These are phyloP conservation scores for Jaltomata sinuosa DNA, from an alignment of 257 asterid genomes.

Conservation along the genomic window DNA sequence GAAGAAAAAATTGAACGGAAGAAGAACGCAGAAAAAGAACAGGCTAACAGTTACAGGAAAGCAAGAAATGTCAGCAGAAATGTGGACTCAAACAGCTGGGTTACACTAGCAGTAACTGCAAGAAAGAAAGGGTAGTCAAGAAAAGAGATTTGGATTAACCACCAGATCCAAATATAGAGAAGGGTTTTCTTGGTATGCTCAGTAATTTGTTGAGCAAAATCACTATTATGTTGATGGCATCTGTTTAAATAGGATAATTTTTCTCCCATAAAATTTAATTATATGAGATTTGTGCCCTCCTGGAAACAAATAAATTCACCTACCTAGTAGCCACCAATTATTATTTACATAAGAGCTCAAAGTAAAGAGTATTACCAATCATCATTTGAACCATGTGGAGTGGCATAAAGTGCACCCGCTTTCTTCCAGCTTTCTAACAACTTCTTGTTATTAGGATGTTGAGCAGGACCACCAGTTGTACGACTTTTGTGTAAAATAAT, in stretches of 20 bases:
- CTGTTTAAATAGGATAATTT: not conserved
- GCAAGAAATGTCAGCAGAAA: not conserved
- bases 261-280: not conserved
- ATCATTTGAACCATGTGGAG: conserved; percentile 90
- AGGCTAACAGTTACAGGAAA: not conserved
- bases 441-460: conserved; percentile 56
- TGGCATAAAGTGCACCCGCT: conserved; percentile 64
- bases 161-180: not conserved
- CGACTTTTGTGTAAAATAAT: conserved; percentile 75
- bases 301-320: not conserved
- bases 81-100: not conserved
- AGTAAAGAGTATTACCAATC: conserved; percentile 54
- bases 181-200: not conserved
- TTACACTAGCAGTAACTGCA: not conserved
- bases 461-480: conserved; percentile 74
- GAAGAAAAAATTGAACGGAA: not conserved
- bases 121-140: not conserved
- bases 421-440: conserved; percentile 67
- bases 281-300: not conserved
- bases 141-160: not conserved
- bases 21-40: not conserved
- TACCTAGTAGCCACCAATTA: not conserved
- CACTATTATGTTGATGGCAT: not conserved
- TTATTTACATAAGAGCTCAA: not conserved
- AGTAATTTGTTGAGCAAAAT: not conserved